A percentile compares a stretch with the other conserved stretches of the same genome.
Conservation (phyloP, 2,329 filamentous ascomycete species). For the Magnaporthales sp. region DNA sequence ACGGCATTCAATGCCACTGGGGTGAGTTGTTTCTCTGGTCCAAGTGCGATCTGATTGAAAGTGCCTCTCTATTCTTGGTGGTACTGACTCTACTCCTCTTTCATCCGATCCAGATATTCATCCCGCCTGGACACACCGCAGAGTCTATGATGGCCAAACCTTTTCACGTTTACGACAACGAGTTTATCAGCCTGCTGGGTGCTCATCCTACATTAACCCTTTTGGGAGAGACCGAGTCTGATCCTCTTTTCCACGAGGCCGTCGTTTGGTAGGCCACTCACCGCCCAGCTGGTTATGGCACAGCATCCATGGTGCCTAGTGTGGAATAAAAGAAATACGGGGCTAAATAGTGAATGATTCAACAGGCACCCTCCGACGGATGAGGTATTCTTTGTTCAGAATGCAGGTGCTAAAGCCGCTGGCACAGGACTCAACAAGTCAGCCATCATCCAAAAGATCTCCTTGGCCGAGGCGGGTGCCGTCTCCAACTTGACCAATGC, state of each 20-base stretch:
- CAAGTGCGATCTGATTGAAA: background rate
- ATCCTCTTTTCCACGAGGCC: conserved; percentile 47
- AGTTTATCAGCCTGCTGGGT: conserved; percentile 42
- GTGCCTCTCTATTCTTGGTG: background rate
- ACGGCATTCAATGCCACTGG: conserved; percentile 25
- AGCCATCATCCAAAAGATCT: conserved; percentile 40
- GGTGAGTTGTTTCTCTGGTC: conserved; percentile 16
- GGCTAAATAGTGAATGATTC: background rate
- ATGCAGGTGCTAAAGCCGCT: conserved; percentile 34
- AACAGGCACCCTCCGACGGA: conserved; percentile 30
- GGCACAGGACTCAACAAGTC: conserved; percentile 44
- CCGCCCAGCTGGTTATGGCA: conserved; percentile 2
- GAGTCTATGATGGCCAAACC: conserved; percentile 28
- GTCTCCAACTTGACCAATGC: conserved; percentile 27
- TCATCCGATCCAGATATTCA: conserved; percentile 19
- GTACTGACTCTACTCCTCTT: background rate
- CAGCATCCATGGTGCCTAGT: background rate
- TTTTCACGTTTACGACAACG: conserved; percentile 41
- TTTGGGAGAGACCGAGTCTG: conserved; percentile 31
- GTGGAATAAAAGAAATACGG: background rate
- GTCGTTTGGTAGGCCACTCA: conserved; percentile 35
- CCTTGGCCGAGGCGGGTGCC: conserved; percentile 30
- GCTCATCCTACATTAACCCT: conserved; percentile 37
- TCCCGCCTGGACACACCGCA: conserved; percentile 32
- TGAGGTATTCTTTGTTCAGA: conserved; percentile 46